Evolutionary conservation across 208 protist genomes (phyloP).

Genomic region (Wallacemonas collosoma): DNA sequence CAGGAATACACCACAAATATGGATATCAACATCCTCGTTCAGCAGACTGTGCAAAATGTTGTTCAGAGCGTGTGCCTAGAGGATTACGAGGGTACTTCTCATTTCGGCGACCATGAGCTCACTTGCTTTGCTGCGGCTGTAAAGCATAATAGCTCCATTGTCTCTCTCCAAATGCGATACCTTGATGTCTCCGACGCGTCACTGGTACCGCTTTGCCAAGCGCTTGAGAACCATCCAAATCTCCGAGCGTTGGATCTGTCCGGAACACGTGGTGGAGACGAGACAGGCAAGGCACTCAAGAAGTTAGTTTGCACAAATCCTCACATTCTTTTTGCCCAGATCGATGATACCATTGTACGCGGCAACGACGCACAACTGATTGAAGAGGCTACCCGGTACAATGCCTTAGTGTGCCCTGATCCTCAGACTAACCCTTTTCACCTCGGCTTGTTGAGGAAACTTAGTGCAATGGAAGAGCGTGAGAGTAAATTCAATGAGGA

Average conservation of each 20-base stretch:
- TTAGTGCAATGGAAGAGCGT: conserved; percentile 75
- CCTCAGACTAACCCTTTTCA: conserved; percentile 83
- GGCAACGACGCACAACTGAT: conserved; percentile 54
- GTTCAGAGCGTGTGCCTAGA: conserved; percentile 78
- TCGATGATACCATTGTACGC: conserved; percentile 66
- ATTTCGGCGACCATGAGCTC: conserved; percentile 73
- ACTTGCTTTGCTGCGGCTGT: conserved; percentile 79
- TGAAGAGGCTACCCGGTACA: conserved; percentile 62
- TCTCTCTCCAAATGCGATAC: conserved; percentile 82
- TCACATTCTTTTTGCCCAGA: conserved; percentile 70
- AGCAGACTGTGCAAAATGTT: conserved; percentile 77
- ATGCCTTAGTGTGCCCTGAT: conserved; percentile 73
- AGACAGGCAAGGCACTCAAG: conserved; percentile 61
- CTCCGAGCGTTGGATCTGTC: conserved; percentile 75
- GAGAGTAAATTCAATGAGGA: conserved; percentile 65
- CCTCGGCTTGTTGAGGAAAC: conserved; percentile 65
- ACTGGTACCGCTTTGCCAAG: conserved; percentile 70
- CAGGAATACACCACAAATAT: conserved; percentile 68
- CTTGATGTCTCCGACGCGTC: conserved; percentile 78
- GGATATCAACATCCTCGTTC: conserved; percentile 84
- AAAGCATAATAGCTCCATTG: conserved; percentile 79
- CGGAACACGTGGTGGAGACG: conserved; percentile 62
- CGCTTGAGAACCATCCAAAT: conserved; percentile 53
- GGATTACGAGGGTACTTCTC: conserved; percentile 47
- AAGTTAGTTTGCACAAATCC: conserved; percentile 75